Conservation (phyloP, 192 early-diverging fungal species). For the Backusella macrospora region DNA sequence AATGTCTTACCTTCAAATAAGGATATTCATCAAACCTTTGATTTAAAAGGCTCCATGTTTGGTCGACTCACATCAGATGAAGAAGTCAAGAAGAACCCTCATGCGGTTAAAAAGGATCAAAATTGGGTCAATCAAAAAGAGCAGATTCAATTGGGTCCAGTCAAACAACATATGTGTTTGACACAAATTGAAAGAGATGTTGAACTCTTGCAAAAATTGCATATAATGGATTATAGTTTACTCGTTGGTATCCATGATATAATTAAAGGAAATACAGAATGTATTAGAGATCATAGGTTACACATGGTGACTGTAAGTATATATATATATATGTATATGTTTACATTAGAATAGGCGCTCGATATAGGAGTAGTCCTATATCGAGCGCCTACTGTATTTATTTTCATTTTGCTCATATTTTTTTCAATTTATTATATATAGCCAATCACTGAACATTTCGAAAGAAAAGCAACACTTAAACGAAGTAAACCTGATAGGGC, state of each 20-base stretch:
- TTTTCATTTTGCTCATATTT: background rate
- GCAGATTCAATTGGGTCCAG: conserved; percentile 81
- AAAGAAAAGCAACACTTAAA: conserved; percentile 43
- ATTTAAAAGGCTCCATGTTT: conserved; percentile 93
- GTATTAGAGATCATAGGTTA: conserved; percentile 64
- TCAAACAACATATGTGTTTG: conserved; percentile 78
- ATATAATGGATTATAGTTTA: conserved; percentile 94
- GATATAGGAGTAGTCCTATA: too few relatives aligned
- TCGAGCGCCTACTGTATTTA: too few relatives aligned
- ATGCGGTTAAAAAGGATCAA: conserved; percentile 94
- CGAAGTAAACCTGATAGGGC: conserved; percentile 57
- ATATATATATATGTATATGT: conserved; percentile 42
- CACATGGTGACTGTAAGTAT: conserved; percentile 37
- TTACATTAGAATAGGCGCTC: too few relatives aligned
- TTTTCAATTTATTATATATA: conserved; percentile 41
- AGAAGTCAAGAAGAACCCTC: conserved; percentile 77
- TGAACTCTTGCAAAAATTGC: conserved; percentile 48
- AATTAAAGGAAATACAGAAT: conserved; percentile 82
- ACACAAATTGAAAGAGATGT: conserved; percentile 91
- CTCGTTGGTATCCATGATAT: conserved; percentile 93
- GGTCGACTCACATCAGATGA: conserved; percentile 84
- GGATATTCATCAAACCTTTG: conserved; percentile 97
- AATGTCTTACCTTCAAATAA: conserved; percentile 98
- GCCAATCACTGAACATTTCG: background rate
- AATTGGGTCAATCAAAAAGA: conserved; percentile 88